Evolutionary conservation across 371 early-diverging fungal species (phyloP).

Genomic region (Coemansia sp.): DNA sequence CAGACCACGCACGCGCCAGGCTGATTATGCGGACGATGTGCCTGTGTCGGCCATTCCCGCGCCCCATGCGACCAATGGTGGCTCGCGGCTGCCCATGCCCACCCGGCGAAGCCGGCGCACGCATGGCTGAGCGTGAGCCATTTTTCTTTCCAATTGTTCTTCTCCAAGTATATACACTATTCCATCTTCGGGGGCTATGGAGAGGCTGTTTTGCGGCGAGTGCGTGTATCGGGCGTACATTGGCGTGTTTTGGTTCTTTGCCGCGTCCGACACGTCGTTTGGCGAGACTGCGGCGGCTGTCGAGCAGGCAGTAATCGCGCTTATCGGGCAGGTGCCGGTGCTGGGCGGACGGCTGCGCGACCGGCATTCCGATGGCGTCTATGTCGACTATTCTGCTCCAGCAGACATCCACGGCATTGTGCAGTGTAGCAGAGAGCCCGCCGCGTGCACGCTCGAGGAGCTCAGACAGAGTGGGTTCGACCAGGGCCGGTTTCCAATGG

Average conservation of each 20-base stretch:
- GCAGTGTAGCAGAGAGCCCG: not conserved
- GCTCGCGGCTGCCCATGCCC: constrained; percentile 12
- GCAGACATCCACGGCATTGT: not conserved
- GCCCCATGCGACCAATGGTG: not conserved
- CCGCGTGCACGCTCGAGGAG: not conserved
- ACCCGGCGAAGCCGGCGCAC: constrained; percentile 12
- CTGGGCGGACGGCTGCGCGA: constrained; percentile 8
- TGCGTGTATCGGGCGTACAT: constrained; percentile 20
- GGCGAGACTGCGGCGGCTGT: not conserved
- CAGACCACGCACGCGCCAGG: constrained; percentile 14
- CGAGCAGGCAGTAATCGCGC: constrained; percentile 6
- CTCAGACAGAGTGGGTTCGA: constrained; percentile 7
- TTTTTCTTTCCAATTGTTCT: not conserved
- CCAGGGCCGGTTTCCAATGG: constrained; percentile 9
- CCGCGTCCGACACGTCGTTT: not conserved
- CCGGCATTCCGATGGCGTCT: not conserved
- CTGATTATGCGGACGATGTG: not conserved
- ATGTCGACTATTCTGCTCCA: not conserved
- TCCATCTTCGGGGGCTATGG: not conserved
- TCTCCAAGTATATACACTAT: not conserved
- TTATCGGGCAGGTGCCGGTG: constrained; percentile 5
- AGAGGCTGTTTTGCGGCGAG: constrained; percentile 2
- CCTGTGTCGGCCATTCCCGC: not conserved
- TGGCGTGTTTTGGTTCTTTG: constrained; percentile 21
- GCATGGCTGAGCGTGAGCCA: not conserved